Base-by-base conservation (phyloP, 2,329 filamentous ascomycete species). In the Lachnellula arida region DNA sequence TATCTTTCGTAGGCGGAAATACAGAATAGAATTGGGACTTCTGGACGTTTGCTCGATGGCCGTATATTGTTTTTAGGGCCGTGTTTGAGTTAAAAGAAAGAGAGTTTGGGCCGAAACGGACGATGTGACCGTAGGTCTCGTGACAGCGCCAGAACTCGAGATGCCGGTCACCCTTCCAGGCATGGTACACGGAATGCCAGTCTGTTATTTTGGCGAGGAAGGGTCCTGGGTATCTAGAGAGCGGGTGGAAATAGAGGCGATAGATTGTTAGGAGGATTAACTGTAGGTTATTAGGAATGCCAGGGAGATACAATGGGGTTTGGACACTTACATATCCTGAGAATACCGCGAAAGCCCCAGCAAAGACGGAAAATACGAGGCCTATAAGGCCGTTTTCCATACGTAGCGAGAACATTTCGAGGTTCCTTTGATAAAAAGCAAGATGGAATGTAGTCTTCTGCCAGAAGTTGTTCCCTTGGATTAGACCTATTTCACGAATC, bases 61-160 rank as follows among this genome's bases (percentile, higher is more conserved):
- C 82, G 71, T 87, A 85, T 59, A 88, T 86, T 17, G 84, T 79
- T 68, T 83, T 82, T 56, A 89, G 75, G 0, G 87, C 86, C 7
- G 80, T 79, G 58, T 80, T 81, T 53, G 84, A 86, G 76, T 94
- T 93, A 74, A 95, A 82, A 1, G 86, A 89, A 43, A 96, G 74
- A 58, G 82, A 83, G 71, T 91, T 90, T 46, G 90, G 90, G 0
- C 87, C 88, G 62, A 87, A 89, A 28, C 90, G 87, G n/a, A 93
- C 87, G 50, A 84, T 71, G n/a, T 77, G 74, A 63, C 72, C 72
- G 55, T 73, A 74, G 66, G 64, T 70, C 50, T 70, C 40, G 61
- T 74, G 72, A 34, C 64, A 69, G 19, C 60, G 49, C 17, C 59
- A 67, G n/a, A 73, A 68, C 5, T 73, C 68, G 1, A 70, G 12